Base-by-base conservation (phyloP, 768 basidiomycete genomes). In the Harrya chromipes region DNA sequence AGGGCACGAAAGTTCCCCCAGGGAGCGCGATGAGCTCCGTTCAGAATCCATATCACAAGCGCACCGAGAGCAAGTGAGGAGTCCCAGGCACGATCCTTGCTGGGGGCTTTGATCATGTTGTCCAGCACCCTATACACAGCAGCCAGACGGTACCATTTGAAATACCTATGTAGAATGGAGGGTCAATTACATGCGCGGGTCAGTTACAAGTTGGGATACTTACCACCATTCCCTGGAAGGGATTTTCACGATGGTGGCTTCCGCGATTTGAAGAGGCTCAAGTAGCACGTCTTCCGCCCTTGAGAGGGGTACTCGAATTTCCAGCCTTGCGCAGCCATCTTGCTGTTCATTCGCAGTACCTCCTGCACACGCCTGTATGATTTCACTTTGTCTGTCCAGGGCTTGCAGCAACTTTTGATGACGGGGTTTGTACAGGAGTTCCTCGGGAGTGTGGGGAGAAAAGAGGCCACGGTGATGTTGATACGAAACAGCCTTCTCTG, bases 401-500 rank as follows among this genome's bases (percentile, higher is more conserved):
- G 36, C 20, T 7, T 35, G 6, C 4, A 39, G 4, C 10, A 52
- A 12, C 5, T 47, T 23, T 1, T 39, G 41, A 11, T 2, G n/a
- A 6, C 3, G 12, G 26, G 26, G 26, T 10, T 41, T 1, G 45
- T 12, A 1, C 11, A 53, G 29, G 1, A 52, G 51, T 9, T 2
- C 11, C 4, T 20, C 14, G 11, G 42, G 29, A 1, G 38, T 12
- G 0, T 4, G 11, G 0, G 13, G 3, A 9, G 42, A 17, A 10
- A 47, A 55, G 1, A 55, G 16, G 4, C 47, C 46, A 0, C 20
- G n/a, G 13, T 56, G 52, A 1, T 26, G 38, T 14, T 53, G 44
- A 19, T 56, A 56, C 2, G 42, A 17, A 9, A 50, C 19, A 0
- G 45, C 13, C n/a, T 56, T 56, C 20, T 56, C 52, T 1, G 55